Percentiles rank a stretch among this genome's conserved stretches.
Conservation (phyloP, 495 filamentous ascomycete species). For the Aspergillus saccharolyticus region DNA sequence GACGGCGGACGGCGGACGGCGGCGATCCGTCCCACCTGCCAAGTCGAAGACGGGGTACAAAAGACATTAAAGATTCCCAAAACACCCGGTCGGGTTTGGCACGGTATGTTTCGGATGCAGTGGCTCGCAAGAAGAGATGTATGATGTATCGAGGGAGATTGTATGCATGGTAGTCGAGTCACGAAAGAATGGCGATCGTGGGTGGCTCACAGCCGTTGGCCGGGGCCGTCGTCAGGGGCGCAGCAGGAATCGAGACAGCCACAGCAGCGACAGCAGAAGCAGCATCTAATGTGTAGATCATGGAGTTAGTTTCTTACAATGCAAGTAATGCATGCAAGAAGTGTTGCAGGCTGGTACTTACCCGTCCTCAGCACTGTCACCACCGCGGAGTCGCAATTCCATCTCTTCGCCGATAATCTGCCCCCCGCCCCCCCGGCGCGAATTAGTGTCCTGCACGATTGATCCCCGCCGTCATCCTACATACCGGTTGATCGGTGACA, state of each 20-base stretch:
- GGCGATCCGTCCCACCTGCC: background rate
- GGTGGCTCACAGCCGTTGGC: background rate
- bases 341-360: background rate
- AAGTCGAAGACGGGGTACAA: background rate
- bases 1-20: no score
- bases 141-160: background rate
- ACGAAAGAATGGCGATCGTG: no score
- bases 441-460: background rate
- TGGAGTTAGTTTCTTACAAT: no score
- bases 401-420: slow-evolving; percentile 2
- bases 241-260: slow-evolving; percentile 1
- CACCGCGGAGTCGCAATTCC: slow-evolving; percentile 6
- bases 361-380: slow-evolving; percentile 5
- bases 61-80: background rate
- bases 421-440: no score
- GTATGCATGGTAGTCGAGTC: background rate
- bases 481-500: slow-evolving; percentile 5
- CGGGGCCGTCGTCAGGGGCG: background rate
- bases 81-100: no score
- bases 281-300: background rate
- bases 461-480: background rate
- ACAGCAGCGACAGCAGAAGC: slow-evolving; percentile 7
- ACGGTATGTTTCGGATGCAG: background rate
- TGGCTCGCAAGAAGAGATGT: background rate
- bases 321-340: no score